Base-by-base conservation (phyloP, 2,329 filamentous ascomycete species). In the Passalora sequoiae region DNA sequence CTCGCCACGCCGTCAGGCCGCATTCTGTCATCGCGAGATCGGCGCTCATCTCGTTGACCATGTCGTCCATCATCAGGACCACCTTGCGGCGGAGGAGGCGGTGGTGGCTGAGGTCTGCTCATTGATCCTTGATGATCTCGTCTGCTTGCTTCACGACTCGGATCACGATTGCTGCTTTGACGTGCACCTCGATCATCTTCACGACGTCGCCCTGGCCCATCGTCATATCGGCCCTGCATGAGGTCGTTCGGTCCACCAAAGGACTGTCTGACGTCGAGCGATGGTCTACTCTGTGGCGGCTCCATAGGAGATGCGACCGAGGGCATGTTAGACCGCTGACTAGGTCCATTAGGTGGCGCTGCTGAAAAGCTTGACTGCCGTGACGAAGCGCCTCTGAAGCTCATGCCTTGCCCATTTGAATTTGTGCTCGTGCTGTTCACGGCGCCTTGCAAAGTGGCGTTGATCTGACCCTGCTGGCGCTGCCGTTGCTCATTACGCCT, bases 321-420 rank as follows among this genome's bases (percentile, higher is more conserved):
- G 17, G 50, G 36, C 6, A 42, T 33, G 20, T 41, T 39, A 30
- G 20, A 16, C 36, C 44, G 24, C 20, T 37, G n/a, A n/a, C 40
- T 24, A 40, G 51, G 43, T 10, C 38, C 38, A 25, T 31, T 40
- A 6, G 38, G 38, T 7, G 38, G 28, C 7, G 29, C 40, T 21
- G 46, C 39, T 17, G 54, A 50, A 40, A 51, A 37, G 38, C 54
- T 59, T 39, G 47, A 42, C 42, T 56, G 57, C 9, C 57, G 39
- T 40, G 54, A 43, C n/a, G 56, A 53, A 22, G 60, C 62, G 8
- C 62, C 63, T 35, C 61, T 50, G 43, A 64, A 59, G 25, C 56
- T 58, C 13, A 60, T 54, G 32, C 55, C 52, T 47, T 58, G 57
- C 19, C 45, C 38, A 17, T 45, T 38, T 6, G 54, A 41, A 7